These are phyloP conservation scores for Penicillium sp. DNA, from an alignment of 2,329 filamentous ascomycete genomes.

Conservation along the genomic window DNA sequence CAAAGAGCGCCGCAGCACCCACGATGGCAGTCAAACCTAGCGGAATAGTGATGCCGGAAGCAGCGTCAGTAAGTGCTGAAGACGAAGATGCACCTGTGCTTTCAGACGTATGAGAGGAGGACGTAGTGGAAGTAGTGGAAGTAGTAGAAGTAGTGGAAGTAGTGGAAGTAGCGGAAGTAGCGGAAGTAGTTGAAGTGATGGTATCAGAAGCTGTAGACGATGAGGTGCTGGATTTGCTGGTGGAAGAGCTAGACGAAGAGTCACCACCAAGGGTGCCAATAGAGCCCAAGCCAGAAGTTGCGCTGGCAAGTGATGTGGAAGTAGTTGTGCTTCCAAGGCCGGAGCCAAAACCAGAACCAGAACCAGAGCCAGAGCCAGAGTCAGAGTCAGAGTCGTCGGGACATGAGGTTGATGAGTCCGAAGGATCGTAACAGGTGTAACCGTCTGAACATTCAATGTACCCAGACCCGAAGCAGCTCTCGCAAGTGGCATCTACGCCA, in stretches of 20 bases:
- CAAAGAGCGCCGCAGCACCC: conserved; percentile 4
- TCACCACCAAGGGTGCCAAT: not conserved
- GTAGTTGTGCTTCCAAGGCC: conserved; percentile 1
- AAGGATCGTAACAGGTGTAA: not conserved
- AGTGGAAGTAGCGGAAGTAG: not conserved
- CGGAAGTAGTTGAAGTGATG: not conserved
- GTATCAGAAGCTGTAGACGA: not conserved
- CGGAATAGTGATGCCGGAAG: conserved; percentile 2
- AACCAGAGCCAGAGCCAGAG: conserved; percentile 1
- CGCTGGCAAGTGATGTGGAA: not conserved
- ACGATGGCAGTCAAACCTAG: not conserved
- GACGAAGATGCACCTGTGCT: not conserved
- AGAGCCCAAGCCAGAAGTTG: not conserved
- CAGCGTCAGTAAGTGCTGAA: not conserved
- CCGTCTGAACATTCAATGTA: conserved; percentile 7
- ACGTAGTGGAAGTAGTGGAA: not conserved
- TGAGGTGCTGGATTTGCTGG: not conserved
- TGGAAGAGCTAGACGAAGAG: not conserved
- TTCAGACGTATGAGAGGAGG: not conserved
- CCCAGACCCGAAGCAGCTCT: conserved; percentile 8
- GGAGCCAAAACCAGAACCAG: conserved; percentile 1
- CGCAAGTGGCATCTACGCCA: conserved; percentile 4
- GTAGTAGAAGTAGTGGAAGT: not conserved
- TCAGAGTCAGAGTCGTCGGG: not conserved
- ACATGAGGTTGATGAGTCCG: conserved; percentile 3